Conservation (phyloP, 2,329 filamentous ascomycete genomes). For the Sarocladiaceae sp. region DNA sequence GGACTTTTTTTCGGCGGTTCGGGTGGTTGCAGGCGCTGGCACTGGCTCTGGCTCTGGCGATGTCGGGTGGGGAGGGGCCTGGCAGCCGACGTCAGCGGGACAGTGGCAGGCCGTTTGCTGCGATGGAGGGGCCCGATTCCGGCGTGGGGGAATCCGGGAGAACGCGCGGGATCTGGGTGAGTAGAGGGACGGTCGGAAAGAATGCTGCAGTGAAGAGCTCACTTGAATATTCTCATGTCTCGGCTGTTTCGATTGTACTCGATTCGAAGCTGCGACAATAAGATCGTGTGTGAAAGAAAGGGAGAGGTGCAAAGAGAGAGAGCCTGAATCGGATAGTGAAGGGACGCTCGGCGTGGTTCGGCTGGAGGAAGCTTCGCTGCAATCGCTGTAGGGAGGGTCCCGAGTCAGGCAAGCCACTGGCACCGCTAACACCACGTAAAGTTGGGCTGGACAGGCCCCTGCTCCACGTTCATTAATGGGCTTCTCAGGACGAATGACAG, state of each 20-base stretch:
- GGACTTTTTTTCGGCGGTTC: slow-evolving; percentile 9
- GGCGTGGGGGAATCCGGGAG: slow-evolving; percentile 7
- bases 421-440: too few species aligned
- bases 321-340: neutral
- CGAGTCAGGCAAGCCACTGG: slow-evolving; percentile 3
- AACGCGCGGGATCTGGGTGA: neutral
- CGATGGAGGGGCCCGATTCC: slow-evolving; percentile 1
- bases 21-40: too few species aligned
- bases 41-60: too few species aligned
- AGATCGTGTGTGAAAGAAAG: neutral
- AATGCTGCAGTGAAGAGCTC: neutral
- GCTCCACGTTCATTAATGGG: too few species aligned
- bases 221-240: too few species aligned
- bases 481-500: too few species aligned
- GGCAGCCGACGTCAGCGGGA: slow-evolving; percentile 9
- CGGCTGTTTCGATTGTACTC: too few species aligned
- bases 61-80: neutral
- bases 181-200: neutral
- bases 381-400: too few species aligned
- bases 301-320: neutral
- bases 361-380: neutral
- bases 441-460: too few species aligned
- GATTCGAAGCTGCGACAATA: too few species aligned
- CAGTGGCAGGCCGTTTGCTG: neutral
- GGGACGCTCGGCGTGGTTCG: slow-evolving; percentile 3